A percentile compares a stretch with the other conserved stretches of the same genome.
phyloP scores from a whole-genome alignment of 352 stramenopile genomes.

The Globisporangium takayamanum region DNA sequence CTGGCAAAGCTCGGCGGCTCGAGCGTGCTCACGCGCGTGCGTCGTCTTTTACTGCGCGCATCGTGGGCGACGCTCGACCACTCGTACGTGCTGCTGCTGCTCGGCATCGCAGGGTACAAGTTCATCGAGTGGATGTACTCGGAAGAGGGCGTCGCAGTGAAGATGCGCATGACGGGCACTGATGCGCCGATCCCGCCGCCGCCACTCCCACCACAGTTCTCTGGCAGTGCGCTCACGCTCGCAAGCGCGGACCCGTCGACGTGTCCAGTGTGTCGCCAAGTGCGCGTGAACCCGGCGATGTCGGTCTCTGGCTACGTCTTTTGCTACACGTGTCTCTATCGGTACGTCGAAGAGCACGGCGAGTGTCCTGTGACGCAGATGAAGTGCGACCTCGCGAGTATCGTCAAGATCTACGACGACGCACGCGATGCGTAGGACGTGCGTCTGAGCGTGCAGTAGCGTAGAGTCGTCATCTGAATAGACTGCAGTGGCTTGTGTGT shows the following conservation, averaged over 20 bases:
- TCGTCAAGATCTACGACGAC: conserved; percentile 86
- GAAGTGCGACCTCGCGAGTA: conserved; percentile 48
- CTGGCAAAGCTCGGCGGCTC: conserved; percentile 41
- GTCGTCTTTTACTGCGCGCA: conserved; percentile 32
- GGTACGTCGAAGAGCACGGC: conserved; percentile 59
- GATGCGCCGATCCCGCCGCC: conserved; percentile 63
- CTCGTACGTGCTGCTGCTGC: conserved; percentile 72
- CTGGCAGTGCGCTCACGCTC: conserved; percentile 39
- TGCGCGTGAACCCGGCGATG: conserved; percentile 71
- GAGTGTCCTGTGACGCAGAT: conserved; percentile 77
- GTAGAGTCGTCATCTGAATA: background rate
- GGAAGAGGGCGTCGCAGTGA: conserved; percentile 59
- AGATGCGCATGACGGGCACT: conserved; percentile 42
- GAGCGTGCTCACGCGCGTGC: conserved; percentile 34
- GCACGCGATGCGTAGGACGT: conserved; percentile 12
- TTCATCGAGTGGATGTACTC: conserved; percentile 88
- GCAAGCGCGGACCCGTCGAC: conserved; percentile 40
- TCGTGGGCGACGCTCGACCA: conserved; percentile 73
- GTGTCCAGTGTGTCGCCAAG: conserved; percentile 67
- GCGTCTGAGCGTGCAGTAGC: background rate
- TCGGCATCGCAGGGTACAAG: conserved; percentile 80
- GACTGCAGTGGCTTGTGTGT: background rate
- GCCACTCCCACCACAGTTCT: conserved; percentile 64
- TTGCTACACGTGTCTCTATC: conserved; percentile 80
- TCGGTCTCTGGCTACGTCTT: conserved; percentile 73